Percentiles rank a stretch among this genome's conserved stretches.
Evolutionary conservation across 306 rosid species (phyloP).

Genomic region (Glycine latifolia): DNA sequence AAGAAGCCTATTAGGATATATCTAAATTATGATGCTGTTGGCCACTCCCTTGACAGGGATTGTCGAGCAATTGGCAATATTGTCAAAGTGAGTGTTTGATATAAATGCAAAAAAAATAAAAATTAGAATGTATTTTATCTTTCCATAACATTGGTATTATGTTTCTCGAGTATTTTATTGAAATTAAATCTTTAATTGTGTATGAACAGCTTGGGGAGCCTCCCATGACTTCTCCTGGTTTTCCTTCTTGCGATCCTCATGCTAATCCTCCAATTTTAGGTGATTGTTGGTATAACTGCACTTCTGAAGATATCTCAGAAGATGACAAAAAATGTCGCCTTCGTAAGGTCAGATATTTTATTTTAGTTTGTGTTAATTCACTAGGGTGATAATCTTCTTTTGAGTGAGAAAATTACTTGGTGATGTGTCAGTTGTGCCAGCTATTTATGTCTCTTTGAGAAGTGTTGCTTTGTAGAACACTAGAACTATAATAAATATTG

Average conservation of each 20-base stretch:
- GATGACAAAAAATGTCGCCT: constrained; percentile 87
- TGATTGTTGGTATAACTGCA: constrained; percentile 99
- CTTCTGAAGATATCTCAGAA: constrained; percentile 87
- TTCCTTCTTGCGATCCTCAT: constrained; percentile 82
- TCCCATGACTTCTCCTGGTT: constrained; percentile 58
- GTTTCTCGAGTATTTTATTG: constrained; percentile 26
- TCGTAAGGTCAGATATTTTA: constrained; percentile 67
- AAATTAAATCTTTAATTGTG: constrained; percentile 26
- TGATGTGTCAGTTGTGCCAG: background rate
- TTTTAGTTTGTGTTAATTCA: constrained; percentile 5
- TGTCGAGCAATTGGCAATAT: constrained; percentile 78
- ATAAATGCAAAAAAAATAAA: no score
- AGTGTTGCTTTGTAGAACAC: background rate
- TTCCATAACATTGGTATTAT: constrained; percentile 34
- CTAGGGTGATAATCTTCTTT: constrained; percentile 27
- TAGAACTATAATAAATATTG: background rate
- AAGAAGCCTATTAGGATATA: constrained; percentile 90
- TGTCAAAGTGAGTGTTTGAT: constrained; percentile 75
- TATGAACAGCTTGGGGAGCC: constrained; percentile 91
- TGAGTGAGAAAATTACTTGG: constrained; percentile 13
- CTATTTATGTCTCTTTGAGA: constrained; percentile 10
- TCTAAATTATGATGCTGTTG: constrained; percentile 97
- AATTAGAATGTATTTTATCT: background rate
- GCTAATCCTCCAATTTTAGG: constrained; percentile 81
- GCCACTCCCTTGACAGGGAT: constrained; percentile 94